Percentiles rank a stretch among this genome's conserved stretches.
These are phyloP conservation scores for Penicillium sp. DNA, from an alignment of 2,329 filamentous ascomycete species.

Conservation along the genomic window DNA sequence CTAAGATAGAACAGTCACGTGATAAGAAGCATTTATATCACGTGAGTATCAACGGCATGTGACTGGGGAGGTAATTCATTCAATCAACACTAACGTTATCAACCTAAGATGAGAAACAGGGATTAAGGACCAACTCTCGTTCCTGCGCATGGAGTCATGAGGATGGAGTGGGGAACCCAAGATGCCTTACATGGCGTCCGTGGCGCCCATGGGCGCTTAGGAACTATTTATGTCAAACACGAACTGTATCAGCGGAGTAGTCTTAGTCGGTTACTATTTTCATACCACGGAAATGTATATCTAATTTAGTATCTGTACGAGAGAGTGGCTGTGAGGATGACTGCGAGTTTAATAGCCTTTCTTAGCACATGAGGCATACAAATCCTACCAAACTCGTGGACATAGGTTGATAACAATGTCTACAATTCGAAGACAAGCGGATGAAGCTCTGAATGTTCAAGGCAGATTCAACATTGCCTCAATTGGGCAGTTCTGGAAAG, in stretches of 20 bases:
- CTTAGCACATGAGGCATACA: background rate
- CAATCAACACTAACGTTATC: background rate
- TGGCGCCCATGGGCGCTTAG: conserved; percentile 21
- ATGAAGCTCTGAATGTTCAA: background rate
- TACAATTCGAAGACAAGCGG: background rate
- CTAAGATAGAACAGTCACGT: conserved; percentile 9
- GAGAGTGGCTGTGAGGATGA: background rate
- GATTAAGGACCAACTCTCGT: background rate
- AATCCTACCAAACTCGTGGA: background rate
- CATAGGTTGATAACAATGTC: background rate
- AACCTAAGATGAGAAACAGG: background rate
- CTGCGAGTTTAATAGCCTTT: background rate
- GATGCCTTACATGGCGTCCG: background rate
- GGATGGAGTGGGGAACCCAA: background rate
- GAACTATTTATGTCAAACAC: conserved; percentile 20
- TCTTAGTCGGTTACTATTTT: background rate
- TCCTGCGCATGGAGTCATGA: background rate
- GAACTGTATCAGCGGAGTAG: conserved; percentile 8
- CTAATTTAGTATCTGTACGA: background rate
- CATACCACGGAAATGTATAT: background rate
- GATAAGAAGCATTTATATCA: background rate
- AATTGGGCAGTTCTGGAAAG: background rate
- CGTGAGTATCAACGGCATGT: background rate
- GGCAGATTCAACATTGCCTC: background rate
- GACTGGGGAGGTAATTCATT: background rate